Conservation (phyloP, 805 yeast species). For the Kurtzmaniella fragi region DNA sequence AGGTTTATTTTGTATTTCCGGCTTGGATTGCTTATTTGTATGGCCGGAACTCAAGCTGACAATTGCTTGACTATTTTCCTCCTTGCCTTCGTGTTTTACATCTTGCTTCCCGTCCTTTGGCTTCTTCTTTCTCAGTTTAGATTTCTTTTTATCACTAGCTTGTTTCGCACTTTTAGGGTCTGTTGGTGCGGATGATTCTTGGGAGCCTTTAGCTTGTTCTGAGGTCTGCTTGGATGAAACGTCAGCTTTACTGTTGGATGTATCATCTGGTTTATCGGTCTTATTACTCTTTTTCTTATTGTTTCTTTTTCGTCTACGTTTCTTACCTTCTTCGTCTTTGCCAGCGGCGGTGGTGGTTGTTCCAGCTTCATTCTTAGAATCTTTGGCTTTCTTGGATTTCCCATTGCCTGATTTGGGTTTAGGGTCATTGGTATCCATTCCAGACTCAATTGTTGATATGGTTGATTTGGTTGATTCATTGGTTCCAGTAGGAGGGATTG, state of each 20-base stretch:
- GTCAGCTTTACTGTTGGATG: not conserved
- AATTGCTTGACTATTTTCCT: slow-evolving; percentile 5
- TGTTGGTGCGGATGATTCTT: slow-evolving; percentile 6
- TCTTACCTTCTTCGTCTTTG: slow-evolving; percentile 5
- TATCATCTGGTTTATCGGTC: not conserved
- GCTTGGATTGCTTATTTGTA: slow-evolving; percentile 4
- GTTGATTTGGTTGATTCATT: not conserved
- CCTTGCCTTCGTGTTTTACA: slow-evolving; percentile 6
- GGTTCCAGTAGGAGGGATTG: not conserved
- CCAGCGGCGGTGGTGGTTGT: not conserved
- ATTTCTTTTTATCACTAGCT: slow-evolving; percentile 8
- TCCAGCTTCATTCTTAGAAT: slow-evolving; percentile 1
- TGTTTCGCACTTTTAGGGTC: slow-evolving; percentile 5
- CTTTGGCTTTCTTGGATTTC: slow-evolving; percentile 3
- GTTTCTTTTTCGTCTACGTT: slow-evolving; percentile 6
- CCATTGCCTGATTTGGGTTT: too few species aligned
- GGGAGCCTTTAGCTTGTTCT: slow-evolving; percentile 11
- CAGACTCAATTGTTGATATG: too few species aligned
- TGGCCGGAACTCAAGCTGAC: slow-evolving; percentile 1
- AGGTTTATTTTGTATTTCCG: not conserved
- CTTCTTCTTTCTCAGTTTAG: slow-evolving; percentile 8
- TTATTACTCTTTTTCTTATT: slow-evolving; percentile 1
- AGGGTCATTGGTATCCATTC: too few species aligned
- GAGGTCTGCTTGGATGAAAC: too few species aligned
- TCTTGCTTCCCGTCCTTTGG: slow-evolving; percentile 9